Percentiles rank a stretch among this genome's conserved stretches.
These are phyloP conservation scores for Rutstroemia sp. DNA, from an alignment of 2,329 filamentous ascomycete species.

Conservation along the genomic window DNA sequence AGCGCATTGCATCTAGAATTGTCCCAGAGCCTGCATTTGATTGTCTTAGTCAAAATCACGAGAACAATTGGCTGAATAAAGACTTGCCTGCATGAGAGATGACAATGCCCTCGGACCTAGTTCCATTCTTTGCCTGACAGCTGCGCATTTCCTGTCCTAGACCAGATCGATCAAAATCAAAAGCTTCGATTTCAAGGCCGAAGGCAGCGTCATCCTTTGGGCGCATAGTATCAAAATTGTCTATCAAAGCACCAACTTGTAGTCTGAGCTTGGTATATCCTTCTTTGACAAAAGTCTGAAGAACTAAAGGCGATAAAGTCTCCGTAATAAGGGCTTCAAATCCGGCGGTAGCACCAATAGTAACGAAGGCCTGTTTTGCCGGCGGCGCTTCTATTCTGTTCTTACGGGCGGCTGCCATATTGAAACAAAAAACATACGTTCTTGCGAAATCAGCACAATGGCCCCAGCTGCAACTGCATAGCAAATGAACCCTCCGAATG, in stretches of 20 bases:
- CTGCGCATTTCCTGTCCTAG: constrained; percentile 39
- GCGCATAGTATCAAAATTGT: constrained; percentile 38
- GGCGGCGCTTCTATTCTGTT: background rate
- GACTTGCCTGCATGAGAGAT: constrained; percentile 80
- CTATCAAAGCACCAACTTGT: constrained; percentile 70
- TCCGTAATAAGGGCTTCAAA: constrained; percentile 67
- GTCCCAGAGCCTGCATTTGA: constrained; percentile 67
- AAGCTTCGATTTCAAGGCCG: constrained; percentile 49
- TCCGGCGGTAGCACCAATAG: constrained; percentile 83
- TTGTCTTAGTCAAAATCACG: constrained; percentile 1
- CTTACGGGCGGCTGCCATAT: background rate
- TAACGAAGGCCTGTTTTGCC: constrained; percentile 61
- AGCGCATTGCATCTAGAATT: constrained; percentile 73
- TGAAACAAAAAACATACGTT: too few relatives aligned
- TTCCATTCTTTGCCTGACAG: constrained; percentile 37
- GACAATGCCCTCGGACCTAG: constrained; percentile 57
- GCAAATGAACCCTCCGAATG: too few relatives aligned
- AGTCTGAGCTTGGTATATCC: constrained; percentile 67
- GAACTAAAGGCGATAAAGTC: constrained; percentile 54
- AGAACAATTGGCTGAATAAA: background rate
- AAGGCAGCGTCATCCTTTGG: constrained; percentile 11
- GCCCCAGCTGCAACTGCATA: too few relatives aligned
- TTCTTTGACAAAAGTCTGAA: constrained; percentile 48
- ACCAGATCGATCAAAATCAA: constrained; percentile 57
- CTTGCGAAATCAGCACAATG: too few relatives aligned